These are phyloP conservation scores for Plantago ovata DNA, from an alignment of 257 asterid genomes.

Conservation along the genomic window DNA sequence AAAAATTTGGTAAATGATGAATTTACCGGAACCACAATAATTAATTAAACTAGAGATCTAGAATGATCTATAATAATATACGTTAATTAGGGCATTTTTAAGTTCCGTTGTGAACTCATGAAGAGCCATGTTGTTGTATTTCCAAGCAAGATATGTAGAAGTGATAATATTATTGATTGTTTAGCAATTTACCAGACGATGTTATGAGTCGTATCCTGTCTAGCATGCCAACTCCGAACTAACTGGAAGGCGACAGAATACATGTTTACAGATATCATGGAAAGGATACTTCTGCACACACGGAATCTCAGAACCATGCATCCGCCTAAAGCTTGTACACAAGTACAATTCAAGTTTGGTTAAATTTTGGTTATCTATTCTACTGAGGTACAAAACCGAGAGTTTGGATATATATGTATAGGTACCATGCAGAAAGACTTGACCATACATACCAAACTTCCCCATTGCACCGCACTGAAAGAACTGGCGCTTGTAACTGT, in stretches of 20 bases:
- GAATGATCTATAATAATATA: too few relatives aligned
- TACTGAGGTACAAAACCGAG: background rate
- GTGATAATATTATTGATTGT: background rate
- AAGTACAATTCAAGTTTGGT: background rate
- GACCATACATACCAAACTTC: background rate
- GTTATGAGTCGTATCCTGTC: background rate
- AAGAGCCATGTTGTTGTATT: background rate
- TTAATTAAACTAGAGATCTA: too few relatives aligned
- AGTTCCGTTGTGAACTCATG: background rate
- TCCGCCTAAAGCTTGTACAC: background rate
- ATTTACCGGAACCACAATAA: too few relatives aligned
- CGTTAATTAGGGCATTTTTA: too few relatives aligned
- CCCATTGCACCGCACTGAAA: background rate
- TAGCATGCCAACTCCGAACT: background rate
- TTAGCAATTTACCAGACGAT: background rate
- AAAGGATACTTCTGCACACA: background rate
- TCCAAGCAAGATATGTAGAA: background rate
- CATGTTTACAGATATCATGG: background rate
- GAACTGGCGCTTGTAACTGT: background rate
- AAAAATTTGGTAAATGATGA: too few relatives aligned
- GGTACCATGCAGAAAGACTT: background rate
- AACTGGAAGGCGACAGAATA: background rate
- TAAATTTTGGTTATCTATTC: background rate
- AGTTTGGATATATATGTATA: background rate
- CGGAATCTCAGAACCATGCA: background rate